Evolutionary conservation across 495 filamentous ascomycete species (phyloP).

Genomic region (Aspergillus avenaceus): DNA sequence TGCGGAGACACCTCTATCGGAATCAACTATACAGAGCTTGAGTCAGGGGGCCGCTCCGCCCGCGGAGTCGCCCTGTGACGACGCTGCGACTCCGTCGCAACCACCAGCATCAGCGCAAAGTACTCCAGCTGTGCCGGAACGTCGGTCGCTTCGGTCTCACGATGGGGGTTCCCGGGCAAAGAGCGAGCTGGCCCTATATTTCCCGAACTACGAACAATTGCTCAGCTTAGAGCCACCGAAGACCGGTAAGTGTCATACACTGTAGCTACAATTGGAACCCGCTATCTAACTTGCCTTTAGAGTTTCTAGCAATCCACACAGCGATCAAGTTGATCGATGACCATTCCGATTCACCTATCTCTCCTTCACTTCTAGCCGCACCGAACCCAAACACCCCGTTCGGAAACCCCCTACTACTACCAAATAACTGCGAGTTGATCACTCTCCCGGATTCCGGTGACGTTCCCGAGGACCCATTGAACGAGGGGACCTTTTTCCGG

Average conservation of each 20-base stretch:
- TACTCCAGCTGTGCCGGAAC: conserved; percentile 19
- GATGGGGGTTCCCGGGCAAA: conserved; percentile 60
- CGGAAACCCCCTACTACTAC: conserved; percentile 38
- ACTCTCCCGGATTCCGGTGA: conserved; percentile 16
- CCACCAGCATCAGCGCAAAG: not conserved
- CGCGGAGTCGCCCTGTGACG: not conserved
- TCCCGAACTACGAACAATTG: conserved; percentile 86
- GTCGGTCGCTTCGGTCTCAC: conserved; percentile 48
- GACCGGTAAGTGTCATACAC: conserved; percentile 51
- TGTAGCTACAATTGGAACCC: not conserved
- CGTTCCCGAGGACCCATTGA: conserved; percentile 60
- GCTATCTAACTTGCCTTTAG: conserved; percentile 15
- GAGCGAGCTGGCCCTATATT: conserved; percentile 84
- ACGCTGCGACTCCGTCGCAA: not conserved
- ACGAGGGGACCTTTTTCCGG: conserved; percentile 61
- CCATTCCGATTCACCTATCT: conserved; percentile 26
- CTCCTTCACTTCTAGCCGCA: conserved; percentile 7
- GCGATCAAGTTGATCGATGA: conserved; percentile 43
- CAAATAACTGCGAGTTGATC: conserved; percentile 32
- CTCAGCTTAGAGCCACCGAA: conserved; percentile 77
- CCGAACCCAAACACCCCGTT: conserved; percentile 26
- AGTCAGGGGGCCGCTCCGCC: not conserved
- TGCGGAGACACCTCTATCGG: not conserved
- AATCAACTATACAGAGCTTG: not conserved
- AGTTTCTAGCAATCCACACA: conserved; percentile 43